Percentiles rank a stretch among this genome's conserved stretches.
Evolutionary conservation across 345 rosid genomes (phyloP).

Genomic region (Rhodomyrtus tomentosa): DNA sequence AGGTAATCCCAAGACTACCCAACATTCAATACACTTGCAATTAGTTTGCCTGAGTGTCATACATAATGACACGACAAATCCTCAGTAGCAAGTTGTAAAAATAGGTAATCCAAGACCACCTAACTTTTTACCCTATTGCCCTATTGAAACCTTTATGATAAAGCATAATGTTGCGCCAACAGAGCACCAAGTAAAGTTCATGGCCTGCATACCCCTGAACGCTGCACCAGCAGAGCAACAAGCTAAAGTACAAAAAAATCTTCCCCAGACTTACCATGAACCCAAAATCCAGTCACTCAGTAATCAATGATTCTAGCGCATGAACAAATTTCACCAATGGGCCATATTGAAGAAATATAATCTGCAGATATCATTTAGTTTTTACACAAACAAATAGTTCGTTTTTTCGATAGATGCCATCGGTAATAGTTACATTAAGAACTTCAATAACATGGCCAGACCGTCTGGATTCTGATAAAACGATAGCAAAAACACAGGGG

Average conservation of each 20-base stretch:
- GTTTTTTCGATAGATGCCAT: not conserved
- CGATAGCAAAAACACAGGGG: not conserved
- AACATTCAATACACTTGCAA: not conserved
- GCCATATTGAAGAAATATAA: not conserved
- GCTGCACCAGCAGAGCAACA: not conserved
- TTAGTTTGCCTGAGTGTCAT: not conserved
- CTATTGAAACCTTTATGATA: not conserved
- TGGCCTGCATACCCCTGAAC: not conserved
- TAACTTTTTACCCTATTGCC: not conserved
- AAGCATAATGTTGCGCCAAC: too few relatives aligned
- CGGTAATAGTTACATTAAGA: not conserved
- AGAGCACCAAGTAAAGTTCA: too few relatives aligned
- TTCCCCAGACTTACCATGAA: not conserved
- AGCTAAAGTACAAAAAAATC: not conserved
- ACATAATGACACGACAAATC: not conserved
- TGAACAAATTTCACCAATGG: not conserved
- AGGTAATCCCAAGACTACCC: not conserved
- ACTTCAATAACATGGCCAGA: not conserved
- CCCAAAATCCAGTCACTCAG: not conserved
- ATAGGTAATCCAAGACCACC: not conserved
- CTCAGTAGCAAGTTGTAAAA: not conserved
- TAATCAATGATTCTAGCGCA: not conserved
- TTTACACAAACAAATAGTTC: too few relatives aligned
- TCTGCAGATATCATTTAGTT: not conserved
- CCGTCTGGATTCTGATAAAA: not conserved